Base-by-base conservation (phyloP, 768 basidiomycete species). In the Gymnopilus dilepis region DNA sequence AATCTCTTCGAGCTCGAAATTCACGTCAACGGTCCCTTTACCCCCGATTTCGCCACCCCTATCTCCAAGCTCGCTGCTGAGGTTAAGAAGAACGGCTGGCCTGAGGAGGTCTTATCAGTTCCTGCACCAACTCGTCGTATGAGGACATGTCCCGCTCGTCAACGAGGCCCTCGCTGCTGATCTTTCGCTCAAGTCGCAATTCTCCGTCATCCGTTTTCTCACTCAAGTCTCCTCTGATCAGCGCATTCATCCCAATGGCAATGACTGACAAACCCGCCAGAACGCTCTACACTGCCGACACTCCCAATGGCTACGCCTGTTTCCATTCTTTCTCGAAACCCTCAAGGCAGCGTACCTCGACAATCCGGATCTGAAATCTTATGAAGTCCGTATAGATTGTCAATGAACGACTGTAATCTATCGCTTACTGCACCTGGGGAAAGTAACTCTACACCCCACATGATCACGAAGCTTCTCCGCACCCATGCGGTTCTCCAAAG, bases 91-190 rank as follows among this genome's bases (percentile, higher is more conserved):
- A 98, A 99, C 82, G 82, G 84, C 75, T 99, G 97, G 97, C 97
- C 97, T 37, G 83, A 90, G 58, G 96, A 99, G 94, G 88, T 62
- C 89, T 99, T 60, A 99, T 99, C 75, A 97, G 97, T 55, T 99
- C 97, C 48, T 99, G 97, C 89, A 99, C 97, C 75, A 99, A 99
- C 87, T 99, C 97, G 47, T 99, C 97, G 33, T 99, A 99, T 74
- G 97, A 99, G 81, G 97, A 99, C 79, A 97, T 99, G 97, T 91
- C 95, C 37, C 95, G 97, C 73, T 99, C 73, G 95, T 93, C 67
- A 85, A 84, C 69, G 89, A 99, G 76, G 97, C 97, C 62, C 78
- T 88, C 53, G 82, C 82, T 6, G 97, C 97, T 72, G 97, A 97
- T 68, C 84, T 98, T 51, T 80, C 85, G 61, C 84, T 88, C 74